Conservation (phyloP, 306 rosid species). For the Coriaria nepalensis region DNA sequence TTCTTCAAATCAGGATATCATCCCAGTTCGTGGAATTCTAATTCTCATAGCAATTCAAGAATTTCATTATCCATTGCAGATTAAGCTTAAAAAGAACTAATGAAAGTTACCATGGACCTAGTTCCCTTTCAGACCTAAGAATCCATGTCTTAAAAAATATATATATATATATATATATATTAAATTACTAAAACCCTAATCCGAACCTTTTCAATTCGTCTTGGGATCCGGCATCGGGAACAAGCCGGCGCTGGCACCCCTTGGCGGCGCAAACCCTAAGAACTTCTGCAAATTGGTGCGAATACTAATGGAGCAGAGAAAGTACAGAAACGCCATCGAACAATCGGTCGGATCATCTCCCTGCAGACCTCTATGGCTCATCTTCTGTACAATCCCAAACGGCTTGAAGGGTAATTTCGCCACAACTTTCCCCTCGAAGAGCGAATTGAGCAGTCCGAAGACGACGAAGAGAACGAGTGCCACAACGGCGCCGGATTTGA, state of each 20-base stretch:
- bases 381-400: slow-evolving; percentile 73
- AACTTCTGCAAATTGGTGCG: slow-evolving; percentile 93
- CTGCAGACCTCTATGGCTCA: slow-evolving; percentile 90
- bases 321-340: slow-evolving; percentile 91
- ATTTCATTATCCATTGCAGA: too few species aligned
- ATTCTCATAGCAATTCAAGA: too few species aligned
- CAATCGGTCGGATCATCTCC: slow-evolving; percentile 87
- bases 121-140: too few species aligned
- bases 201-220: slow-evolving; percentile 45
- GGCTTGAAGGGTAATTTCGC: slow-evolving; percentile 84
- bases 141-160: too few species aligned
- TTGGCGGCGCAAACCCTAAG: slow-evolving; percentile 85
- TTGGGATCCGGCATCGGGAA: slow-evolving; percentile 97
- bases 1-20: too few species aligned
- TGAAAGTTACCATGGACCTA: too few species aligned
- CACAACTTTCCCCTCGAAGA: slow-evolving; percentile 81
- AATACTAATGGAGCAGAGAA: slow-evolving; percentile 88
- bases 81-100: too few species aligned
- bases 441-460: slow-evolving; percentile 77
- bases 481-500: slow-evolving; percentile 94
- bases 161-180: too few species aligned
- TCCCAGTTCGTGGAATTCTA: too few species aligned
- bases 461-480: slow-evolving; percentile 96
- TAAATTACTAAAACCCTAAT: background rate
- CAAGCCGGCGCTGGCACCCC: slow-evolving; percentile 73